Evolutionary conservation across 371 early-diverging fungal species (phyloP).

Genomic region (Apophysomyces trapeziformis): DNA sequence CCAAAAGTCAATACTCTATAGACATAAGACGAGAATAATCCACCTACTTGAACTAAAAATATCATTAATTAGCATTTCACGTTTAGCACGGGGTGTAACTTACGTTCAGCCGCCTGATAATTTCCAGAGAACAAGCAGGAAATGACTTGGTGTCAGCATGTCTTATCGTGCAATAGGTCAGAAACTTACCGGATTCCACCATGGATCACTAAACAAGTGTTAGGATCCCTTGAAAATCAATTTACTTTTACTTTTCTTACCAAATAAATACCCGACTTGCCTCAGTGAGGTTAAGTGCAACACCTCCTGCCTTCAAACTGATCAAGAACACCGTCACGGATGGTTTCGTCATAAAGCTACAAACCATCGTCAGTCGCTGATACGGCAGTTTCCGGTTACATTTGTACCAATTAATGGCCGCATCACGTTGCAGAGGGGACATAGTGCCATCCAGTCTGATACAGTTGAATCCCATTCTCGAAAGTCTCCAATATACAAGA

Average conservation of each 20-base stretch:
- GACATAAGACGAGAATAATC: constrained; percentile 3
- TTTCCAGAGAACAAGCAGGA: not conserved
- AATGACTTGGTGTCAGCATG: not conserved
- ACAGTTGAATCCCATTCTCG: constrained; percentile 90
- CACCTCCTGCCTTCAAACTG: constrained; percentile 94
- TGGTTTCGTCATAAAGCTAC: constrained; percentile 81
- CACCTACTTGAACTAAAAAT: constrained; percentile 8
- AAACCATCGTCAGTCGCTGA: not conserved
- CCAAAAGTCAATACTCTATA: not conserved
- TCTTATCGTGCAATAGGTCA: constrained; percentile 51
- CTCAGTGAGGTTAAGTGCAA: constrained; percentile 95
- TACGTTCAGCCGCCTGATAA: constrained; percentile 48
- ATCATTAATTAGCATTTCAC: not conserved
- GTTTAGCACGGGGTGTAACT: constrained; percentile 15
- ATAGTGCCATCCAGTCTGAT: constrained; percentile 96
- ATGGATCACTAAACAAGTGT: constrained; percentile 62
- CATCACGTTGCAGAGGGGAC: constrained; percentile 83
- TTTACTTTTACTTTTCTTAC: constrained; percentile 18
- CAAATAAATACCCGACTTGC: constrained; percentile 91
- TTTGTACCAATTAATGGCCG: constrained; percentile 66
- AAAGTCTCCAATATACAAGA: constrained; percentile 93
- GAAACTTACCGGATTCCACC: constrained; percentile 90
- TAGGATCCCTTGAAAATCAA: not conserved
- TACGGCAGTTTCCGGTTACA: not conserved
- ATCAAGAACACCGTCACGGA: constrained; percentile 88